These are phyloP conservation scores for Fusarium brevicatenulatum DNA, from an alignment of 2,329 filamentous ascomycete genomes.

Conservation along the genomic window DNA sequence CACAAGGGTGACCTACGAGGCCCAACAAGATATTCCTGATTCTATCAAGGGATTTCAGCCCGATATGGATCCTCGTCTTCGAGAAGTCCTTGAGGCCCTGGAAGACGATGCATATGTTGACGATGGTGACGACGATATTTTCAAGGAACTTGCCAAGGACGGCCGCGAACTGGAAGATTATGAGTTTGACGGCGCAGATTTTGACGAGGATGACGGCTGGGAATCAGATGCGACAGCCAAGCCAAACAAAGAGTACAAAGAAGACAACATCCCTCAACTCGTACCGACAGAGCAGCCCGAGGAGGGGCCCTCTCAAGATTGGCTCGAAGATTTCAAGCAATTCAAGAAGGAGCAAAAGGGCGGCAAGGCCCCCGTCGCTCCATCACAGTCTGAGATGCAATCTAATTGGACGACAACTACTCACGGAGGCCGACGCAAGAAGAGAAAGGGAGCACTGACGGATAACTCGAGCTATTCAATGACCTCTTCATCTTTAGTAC, in stretches of 20 bases:
- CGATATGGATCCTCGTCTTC: conserved; percentile 93
- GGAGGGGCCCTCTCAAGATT: conserved; percentile 77
- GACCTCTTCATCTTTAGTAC: conserved; percentile 86
- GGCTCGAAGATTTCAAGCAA: conserved; percentile 92
- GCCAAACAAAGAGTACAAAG: conserved; percentile 68
- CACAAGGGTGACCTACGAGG: conserved; percentile 82
- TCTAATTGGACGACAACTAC: conserved; percentile 80
- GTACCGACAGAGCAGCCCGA: conserved; percentile 62
- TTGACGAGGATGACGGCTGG: conserved; percentile 83
- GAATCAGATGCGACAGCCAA: conserved; percentile 93
- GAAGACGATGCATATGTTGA: conserved; percentile 97
- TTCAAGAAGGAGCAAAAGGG: conserved; percentile 85
- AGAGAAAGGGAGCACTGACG: conserved; percentile 93
- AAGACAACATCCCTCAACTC: conserved; percentile 59
- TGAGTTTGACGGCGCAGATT: conserved; percentile 78
- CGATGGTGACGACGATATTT: conserved; percentile 87
- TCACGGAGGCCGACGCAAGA: conserved; percentile 85
- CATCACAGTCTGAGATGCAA: conserved; percentile 70
- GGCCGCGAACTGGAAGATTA: conserved; percentile 78
- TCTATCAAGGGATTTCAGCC: conserved; percentile 93
- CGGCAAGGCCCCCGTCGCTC: conserved; percentile 53
- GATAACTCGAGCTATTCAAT: conserved; percentile 89
- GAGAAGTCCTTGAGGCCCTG: conserved; percentile 91
- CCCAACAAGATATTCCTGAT: conserved; percentile 93
- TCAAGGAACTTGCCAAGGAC: conserved; percentile 76